Percentiles rank a stretch among this genome's conserved stretches.
phyloP scores from a whole-genome alignment of 805 yeast species.

The Priceomyces fermenticarens region DNA sequence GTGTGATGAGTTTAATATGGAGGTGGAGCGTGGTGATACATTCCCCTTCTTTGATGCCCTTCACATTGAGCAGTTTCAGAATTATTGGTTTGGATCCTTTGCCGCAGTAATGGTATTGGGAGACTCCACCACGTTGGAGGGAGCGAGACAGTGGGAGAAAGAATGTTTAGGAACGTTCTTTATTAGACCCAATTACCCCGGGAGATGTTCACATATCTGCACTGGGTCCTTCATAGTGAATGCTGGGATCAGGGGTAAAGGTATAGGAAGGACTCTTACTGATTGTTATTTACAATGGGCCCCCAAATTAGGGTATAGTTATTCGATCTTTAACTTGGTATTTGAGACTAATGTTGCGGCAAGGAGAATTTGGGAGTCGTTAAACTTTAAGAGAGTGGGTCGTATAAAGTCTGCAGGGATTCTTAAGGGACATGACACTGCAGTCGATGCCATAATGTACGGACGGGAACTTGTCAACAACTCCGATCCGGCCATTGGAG shows the following conservation, averaged over 20 bases:
- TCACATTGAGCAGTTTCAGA: constrained; percentile 70
- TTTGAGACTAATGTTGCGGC: constrained; percentile 88
- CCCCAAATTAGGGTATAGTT: constrained; percentile 80
- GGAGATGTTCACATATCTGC: constrained; percentile 89
- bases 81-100: constrained; percentile 85
- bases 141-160: constrained; percentile 79
- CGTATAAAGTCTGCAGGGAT: constrained; percentile 85
- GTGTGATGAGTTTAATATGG: constrained; percentile 92
- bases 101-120: constrained; percentile 82
- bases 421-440: constrained; percentile 75
- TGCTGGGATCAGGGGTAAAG: constrained; percentile 89
- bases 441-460: constrained; percentile 84
- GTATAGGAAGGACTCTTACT: constrained; percentile 81
- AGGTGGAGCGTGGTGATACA: constrained; percentile 83
- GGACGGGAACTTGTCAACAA: constrained; percentile 71
- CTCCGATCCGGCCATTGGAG: constrained; percentile 47
- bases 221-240: constrained; percentile 86
- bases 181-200: constrained; percentile 87
- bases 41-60: constrained; percentile 82
- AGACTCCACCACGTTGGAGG: constrained; percentile 48
- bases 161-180: constrained; percentile 87
- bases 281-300: constrained; percentile 92
- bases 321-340: constrained; percentile 77
- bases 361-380: constrained; percentile 69
- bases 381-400: constrained; percentile 76